Conservation (phyloP, 169 alveolate species). For the Plasmodium cynomolgi region DNA sequence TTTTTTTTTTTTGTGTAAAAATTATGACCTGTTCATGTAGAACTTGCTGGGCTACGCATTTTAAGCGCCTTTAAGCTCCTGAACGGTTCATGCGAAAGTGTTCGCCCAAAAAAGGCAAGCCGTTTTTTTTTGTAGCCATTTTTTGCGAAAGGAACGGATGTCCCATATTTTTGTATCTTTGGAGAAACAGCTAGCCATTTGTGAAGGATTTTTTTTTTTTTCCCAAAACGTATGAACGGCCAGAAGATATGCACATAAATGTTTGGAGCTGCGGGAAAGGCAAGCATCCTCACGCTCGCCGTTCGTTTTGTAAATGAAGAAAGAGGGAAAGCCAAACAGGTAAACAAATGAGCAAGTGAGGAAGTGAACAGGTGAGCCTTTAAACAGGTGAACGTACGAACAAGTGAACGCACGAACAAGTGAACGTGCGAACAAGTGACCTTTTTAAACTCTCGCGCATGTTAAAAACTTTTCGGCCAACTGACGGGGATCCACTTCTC, state of each 20-base stretch:
- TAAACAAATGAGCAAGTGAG: not conserved
- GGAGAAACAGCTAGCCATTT: not conserved
- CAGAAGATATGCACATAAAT: not conserved
- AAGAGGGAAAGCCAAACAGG: not conserved
- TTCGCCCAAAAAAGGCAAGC: not conserved
- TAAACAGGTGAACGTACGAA: not conserved
- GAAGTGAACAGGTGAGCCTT: not conserved
- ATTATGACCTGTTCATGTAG: conserved; percentile 49
- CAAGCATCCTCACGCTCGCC: not conserved
- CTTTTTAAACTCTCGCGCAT: not conserved
- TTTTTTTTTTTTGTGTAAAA: conserved; percentile 4
- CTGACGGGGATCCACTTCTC: not conserved
- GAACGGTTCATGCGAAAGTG: not conserved
- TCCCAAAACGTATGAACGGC: conserved; percentile 4
- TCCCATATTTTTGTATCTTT: not conserved
- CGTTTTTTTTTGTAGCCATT: not conserved
- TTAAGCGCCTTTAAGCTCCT: not conserved
- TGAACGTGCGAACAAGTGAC: not conserved
- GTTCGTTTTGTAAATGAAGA: not conserved
- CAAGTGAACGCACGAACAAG: not conserved
- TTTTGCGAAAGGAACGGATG: not conserved
- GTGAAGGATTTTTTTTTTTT: conserved; percentile 7
- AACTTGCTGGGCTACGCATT: not conserved
- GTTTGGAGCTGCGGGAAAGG: not conserved
- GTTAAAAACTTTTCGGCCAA: not conserved